Evolutionary conservation across 176 grass and related monocot species (phyloP).

Genomic region (Carex parvula): DNA sequence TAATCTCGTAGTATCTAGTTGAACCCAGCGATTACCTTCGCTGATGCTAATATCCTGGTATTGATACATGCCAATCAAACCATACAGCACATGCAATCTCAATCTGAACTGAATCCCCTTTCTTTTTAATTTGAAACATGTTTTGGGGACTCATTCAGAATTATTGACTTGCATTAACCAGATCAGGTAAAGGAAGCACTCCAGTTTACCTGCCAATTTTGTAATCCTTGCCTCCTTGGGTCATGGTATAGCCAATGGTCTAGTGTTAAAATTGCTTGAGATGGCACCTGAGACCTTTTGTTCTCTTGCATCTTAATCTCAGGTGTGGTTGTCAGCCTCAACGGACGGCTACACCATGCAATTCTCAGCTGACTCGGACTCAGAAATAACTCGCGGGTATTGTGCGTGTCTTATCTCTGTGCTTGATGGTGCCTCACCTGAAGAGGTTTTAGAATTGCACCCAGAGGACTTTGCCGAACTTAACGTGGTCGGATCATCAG

Average conservation of each 20-base stretch:
- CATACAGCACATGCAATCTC: neutral
- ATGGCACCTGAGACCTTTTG: neutral
- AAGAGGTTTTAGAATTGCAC: constrained; percentile 62
- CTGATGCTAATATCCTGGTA: neutral
- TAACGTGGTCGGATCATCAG: constrained; percentile 37
- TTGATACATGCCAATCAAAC: neutral
- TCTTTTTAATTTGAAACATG: neutral
- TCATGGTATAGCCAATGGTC: neutral
- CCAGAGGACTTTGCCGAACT: constrained; percentile 59
- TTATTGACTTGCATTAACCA: neutral
- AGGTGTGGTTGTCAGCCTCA: constrained; percentile 31
- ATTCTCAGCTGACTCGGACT: constrained; percentile 89
- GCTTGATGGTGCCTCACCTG: constrained; percentile 55
- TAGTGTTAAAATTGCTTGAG: neutral
- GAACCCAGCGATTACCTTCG: neutral
- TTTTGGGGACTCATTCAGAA: neutral
- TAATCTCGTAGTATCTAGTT: neutral
- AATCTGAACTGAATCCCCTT: neutral
- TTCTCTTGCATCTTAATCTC: constrained; percentile 8
- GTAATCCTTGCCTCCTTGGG: neutral
- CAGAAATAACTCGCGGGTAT: constrained; percentile 83
- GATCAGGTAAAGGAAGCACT: neutral
- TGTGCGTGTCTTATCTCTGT: constrained; percentile 73
- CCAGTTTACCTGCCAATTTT: neutral
- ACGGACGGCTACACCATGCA: constrained; percentile 46